A percentile compares a stretch with the other conserved stretches of the same genome.
phyloP scores from a whole-genome alignment of 306 rosid species.

The Macrotyloma uniflorum region DNA sequence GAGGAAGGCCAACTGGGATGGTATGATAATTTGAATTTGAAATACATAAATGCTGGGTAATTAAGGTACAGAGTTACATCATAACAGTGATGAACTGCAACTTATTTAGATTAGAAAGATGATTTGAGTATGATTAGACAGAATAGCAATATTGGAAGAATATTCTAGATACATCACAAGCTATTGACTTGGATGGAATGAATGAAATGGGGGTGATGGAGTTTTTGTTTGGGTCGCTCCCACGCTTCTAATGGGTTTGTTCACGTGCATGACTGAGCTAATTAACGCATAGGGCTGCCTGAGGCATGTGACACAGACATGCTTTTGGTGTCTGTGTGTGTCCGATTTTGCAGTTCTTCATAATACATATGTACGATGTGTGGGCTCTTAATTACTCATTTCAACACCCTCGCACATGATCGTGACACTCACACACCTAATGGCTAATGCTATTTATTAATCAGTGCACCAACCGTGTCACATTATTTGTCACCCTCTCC shows the following conservation, averaged over 20 bases:
- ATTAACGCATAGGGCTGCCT: slow-evolving; percentile 25
- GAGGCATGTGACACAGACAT: slow-evolving; percentile 51
- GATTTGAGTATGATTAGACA: neutral
- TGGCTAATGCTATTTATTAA: neutral
- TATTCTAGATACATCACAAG: slow-evolving; percentile 24
- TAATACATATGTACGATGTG: slow-evolving; percentile 42
- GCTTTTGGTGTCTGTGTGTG: slow-evolving; percentile 43
- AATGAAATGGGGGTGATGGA: neutral
- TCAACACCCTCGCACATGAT: slow-evolving; percentile 30
- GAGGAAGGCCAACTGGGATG: too few species aligned
- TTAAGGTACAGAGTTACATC: neutral
- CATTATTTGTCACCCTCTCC: neutral
- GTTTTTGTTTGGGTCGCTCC: neutral
- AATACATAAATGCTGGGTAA: neutral
- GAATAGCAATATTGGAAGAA: neutral
- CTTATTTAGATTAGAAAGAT: slow-evolving; percentile 32
- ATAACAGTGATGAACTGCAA: neutral
- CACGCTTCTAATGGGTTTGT: slow-evolving; percentile 6
- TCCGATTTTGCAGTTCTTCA: slow-evolving; percentile 45
- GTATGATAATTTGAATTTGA: neutral
- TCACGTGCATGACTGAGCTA: slow-evolving; percentile 45
- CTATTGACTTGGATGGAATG: slow-evolving; percentile 31
- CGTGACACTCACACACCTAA: slow-evolving; percentile 33
- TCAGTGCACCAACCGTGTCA: neutral
- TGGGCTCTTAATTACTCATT: slow-evolving; percentile 40